These are phyloP conservation scores for Macadamia tetraphylla DNA, from an alignment of 164 flowering plant species.

Conservation along the genomic window DNA sequence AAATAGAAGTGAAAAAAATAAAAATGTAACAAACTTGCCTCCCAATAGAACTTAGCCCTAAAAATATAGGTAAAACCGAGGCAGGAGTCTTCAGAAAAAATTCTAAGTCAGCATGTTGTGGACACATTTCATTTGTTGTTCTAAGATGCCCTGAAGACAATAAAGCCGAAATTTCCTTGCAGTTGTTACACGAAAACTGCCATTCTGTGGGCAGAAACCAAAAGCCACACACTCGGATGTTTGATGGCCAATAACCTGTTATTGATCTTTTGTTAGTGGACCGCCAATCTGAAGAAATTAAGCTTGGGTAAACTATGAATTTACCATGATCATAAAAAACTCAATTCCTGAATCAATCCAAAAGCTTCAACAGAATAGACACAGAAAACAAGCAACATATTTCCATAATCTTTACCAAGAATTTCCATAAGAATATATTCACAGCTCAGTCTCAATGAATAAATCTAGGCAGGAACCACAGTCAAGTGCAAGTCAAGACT, in stretches of 20 bases:
- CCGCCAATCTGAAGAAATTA: constrained; percentile 1
- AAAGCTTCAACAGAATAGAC: not conserved
- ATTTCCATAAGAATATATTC: too few species aligned
- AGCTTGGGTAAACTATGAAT: not conserved
- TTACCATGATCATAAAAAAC: not conserved
- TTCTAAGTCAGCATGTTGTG: constrained; percentile 44
- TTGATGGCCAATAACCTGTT: constrained; percentile 91
- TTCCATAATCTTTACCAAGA: too few species aligned
- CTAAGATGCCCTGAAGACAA: constrained; percentile 17
- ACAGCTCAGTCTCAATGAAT: too few species aligned
- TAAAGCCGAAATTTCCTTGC: constrained; percentile 38
- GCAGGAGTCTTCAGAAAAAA: constrained; percentile 32
- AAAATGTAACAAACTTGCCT: constrained; percentile 37
- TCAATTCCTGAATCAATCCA: not conserved
- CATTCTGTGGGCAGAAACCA: constrained; percentile 81
- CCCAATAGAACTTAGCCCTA: constrained; percentile 76
- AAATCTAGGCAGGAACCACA: too few species aligned
- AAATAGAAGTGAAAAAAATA: not conserved
- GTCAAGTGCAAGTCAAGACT: too few species aligned
- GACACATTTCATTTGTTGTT: constrained; percentile 33
- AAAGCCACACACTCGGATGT: constrained; percentile 73
- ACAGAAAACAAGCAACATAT: too few species aligned
- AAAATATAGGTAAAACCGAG: constrained; percentile 45
- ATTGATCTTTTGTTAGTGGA: constrained; percentile 4
- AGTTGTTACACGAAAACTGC: constrained; percentile 73